Evolutionary conservation across 371 early-diverging fungal species (phyloP), one percentile per base, ranked within the genome.

Genomic region (Mortierella sp.): DNA sequence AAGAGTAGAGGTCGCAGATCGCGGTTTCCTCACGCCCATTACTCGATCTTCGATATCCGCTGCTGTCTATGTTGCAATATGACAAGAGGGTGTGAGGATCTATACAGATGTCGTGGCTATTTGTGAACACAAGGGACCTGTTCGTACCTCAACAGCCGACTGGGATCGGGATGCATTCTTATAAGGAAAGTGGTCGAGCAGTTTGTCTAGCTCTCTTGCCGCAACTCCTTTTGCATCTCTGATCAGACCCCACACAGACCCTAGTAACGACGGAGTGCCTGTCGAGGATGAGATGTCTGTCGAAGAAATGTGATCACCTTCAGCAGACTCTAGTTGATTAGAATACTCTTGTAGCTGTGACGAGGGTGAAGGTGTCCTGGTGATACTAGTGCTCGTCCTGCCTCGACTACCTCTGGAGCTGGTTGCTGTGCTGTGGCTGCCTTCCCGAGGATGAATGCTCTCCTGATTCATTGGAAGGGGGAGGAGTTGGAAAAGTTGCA

Each of bases 151-250:
- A 46, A 41, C 21, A 25, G 57, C 19, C 29, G 40, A 14, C 16
- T 37, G 24, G 19, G 39, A 25, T 46, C 43, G 40, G 37, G 67
- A 31, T 7, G 51, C 50, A 21, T 27, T 48, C 45, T 56, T 52
- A 53, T 62, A 73, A 16, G 73, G 73, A 25, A 73, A 59, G 40
- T 58, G 62, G 28, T 73, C 73, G 29, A 73, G 48, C n/a, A 73
- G 51, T 16, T 55, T 61, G 63, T 73, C 73, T 14, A 73, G 40
- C 37, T 73, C 73, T 40, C 39, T 61, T 16, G 56, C 47, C 14
- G 73, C 73, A 25, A 73, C 43, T 17, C 67, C 63, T 14, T 61
- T 60, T 39, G 51, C 73, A 56, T 73, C 73, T 57, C 63, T 57
- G 40, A 73, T 39, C 24, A 73, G 56, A 49, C 67, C 67, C 73